Evolutionary conservation across 192 early-diverging fungal genomes (phyloP), one percentile per base, ranked within the genome.

Genomic region (Coemansia sp.): DNA sequence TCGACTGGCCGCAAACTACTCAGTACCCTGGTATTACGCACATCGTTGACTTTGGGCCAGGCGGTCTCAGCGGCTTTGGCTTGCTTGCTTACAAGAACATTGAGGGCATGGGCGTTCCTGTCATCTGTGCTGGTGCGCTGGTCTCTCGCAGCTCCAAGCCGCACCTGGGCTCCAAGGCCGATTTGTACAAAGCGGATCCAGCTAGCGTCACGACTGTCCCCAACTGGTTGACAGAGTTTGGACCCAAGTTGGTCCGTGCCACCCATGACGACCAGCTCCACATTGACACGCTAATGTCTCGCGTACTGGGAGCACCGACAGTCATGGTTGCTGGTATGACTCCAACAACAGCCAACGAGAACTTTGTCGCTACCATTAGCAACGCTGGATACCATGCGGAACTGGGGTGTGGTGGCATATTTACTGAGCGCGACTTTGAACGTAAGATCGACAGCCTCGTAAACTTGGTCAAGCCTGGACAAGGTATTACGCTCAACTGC

Each of bases 41-140:
- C 80, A 88, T 96, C 32, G 86, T 98, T 36, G 96, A 98, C 80
- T 98, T 97, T 84, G 94, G 96, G n/a, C 93, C 95, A 0, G 93
- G 93, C 31, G 93, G 92, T 22, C 71, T 90, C 8, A 88, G 87
- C 7, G 95, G 95, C n/a, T 90, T 98, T 71, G 95, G 94, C 41
- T 77, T 85, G 58, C 75, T 98, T 65, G 94, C 94, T 12, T 85
- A 89, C 80, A 89, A 92, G 51, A 95, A 94, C 85, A 89, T 92
- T 76, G 92, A 95, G 63, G 96, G 96, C 63, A 83, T 87, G 32
- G 96, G 96, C 61, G 87, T 92, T 15, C 85, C 88, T 42, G 65
- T 83, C 4, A 63, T 78, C 4, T 74, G 69, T 38, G 70, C 69
- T 7, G 72, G 70, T 3, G 74, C 65, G 1, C 48, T 79, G 50